Evolutionary conservation across 257 asterid genomes (phyloP), one percentile per base, ranked within the genome.

Genomic region (Solanum paucissectum): DNA sequence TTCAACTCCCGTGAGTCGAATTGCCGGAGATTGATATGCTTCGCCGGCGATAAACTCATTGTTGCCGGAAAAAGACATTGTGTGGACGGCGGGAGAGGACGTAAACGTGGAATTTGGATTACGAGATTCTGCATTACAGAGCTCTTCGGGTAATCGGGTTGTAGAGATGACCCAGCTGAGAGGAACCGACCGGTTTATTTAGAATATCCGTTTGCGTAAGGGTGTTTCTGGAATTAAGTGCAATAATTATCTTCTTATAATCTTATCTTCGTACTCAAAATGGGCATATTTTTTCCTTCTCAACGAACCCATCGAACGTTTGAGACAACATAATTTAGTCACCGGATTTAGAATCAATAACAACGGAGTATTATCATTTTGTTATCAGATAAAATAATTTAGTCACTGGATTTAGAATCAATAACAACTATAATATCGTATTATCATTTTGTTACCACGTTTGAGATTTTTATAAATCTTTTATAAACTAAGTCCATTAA

Each of bases 101-200:
- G 66, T 46, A 72, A 21, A 37, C 66, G 88, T 33, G 90, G 87
- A 89, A 77, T 90, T 76, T 90, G 92, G 76, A 88, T 60, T 64
- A 94, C 92, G 87, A 93, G 91, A 84, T 90, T 93, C 91, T 92
- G 95, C 98, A 96, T 96, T 93, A 75, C 88, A 89, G 87, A 84
- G 55, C 12, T 42, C 82, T 38, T 83, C 84, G 64, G 58, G 58
- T 76, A 76, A 76, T 76, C 58, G 58, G 84, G 84, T 79, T 72
- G 87, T 49, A 55, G n/a, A 29, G 34, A 25, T 3, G 72, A 86
- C 74, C 34, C 74, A 73, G 55, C 25, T 85, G 66, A 44, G 49
- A 52, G 84, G 62, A 13, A 81, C 68, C 85, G 62, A 29, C 68
- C 85, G 42, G 68, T 81, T 79, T 62, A 42, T 66, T 58, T 89